Percentiles rank a stretch among this genome's conserved stretches.
phyloP scores from a whole-genome alignment of 768 basidiomycete species.

The Suillus subaureus region DNA sequence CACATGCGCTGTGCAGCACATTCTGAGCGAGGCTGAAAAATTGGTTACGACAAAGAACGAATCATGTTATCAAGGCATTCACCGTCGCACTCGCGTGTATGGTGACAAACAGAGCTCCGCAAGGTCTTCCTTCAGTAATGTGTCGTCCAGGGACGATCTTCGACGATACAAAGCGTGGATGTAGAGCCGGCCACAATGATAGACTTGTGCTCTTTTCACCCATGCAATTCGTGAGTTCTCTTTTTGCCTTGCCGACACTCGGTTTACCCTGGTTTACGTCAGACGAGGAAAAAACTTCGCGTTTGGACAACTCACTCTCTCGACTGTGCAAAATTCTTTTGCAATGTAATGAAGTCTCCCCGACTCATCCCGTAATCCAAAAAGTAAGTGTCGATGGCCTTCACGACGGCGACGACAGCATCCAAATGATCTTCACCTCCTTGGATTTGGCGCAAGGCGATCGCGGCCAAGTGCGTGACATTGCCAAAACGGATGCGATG shows the following conservation, averaged over 20 bases:
- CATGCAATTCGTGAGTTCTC: constrained; percentile 75
- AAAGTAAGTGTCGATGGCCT: constrained; percentile 75
- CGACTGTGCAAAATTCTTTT: constrained; percentile 45
- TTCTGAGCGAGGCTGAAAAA: constrained; percentile 63
- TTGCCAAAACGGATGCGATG: constrained; percentile 69
- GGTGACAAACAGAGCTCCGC: constrained; percentile 77
- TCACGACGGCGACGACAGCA: constrained; percentile 71
- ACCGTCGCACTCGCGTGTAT: constrained; percentile 80
- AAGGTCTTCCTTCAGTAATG: constrained; percentile 60
- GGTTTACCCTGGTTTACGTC: constrained; percentile 50
- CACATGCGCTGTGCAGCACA: constrained; percentile 62
- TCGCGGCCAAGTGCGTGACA: constrained; percentile 68
- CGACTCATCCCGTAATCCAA: constrained; percentile 69
- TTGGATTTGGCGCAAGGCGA: constrained; percentile 58
- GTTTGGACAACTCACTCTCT: constrained; percentile 25
- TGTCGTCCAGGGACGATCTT: constrained; percentile 74
- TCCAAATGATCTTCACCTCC: constrained; percentile 86
- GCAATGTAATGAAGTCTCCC: constrained; percentile 59
- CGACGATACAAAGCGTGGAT: constrained; percentile 77
- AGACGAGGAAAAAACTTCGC: constrained; percentile 1
- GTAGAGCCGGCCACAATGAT: constrained; percentile 75
- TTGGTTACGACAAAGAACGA: constrained; percentile 11
- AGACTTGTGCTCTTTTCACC: constrained; percentile 77
- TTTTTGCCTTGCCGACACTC: constrained; percentile 71
- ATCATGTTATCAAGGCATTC: constrained; percentile 16